Conservation (phyloP, 495 filamentous ascomycete species). For the Bacidia gigantensis region DNA sequence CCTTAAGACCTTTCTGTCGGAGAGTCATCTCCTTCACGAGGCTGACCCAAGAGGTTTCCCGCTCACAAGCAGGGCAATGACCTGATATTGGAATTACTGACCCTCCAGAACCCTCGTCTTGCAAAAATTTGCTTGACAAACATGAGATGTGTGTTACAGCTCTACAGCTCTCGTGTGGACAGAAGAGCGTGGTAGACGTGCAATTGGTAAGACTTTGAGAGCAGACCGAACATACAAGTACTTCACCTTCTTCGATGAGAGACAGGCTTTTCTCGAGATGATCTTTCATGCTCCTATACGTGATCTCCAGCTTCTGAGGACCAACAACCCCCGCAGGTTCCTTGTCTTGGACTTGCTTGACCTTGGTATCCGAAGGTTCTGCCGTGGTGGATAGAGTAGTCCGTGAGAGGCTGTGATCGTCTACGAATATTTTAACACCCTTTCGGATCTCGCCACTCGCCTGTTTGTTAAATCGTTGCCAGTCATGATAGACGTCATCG, state of each 20-base stretch:
- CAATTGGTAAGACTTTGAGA: conserved; percentile 30
- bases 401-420: too few species aligned
- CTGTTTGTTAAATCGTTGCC: conserved; percentile 47
- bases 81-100: conserved; percentile 55
- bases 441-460: conserved; percentile 33
- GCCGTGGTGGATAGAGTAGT: too few species aligned
- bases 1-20: conserved; percentile 49
- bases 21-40: conserved; percentile 73
- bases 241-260: conserved; percentile 44
- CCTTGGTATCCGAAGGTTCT: background rate
- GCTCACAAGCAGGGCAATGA: conserved; percentile 56
- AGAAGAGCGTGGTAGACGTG: conserved; percentile 49
- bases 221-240: conserved; percentile 54
- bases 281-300: conserved; percentile 48
- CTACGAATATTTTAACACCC: conserved; percentile 41
- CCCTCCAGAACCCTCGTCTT: conserved; percentile 24
- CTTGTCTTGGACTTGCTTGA: conserved; percentile 6
- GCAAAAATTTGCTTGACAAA: conserved; percentile 53
- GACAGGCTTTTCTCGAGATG: conserved; percentile 60
- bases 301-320: conserved; percentile 37
- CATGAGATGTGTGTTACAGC: conserved; percentile 63
- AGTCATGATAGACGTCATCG: conserved; percentile 49
- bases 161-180: conserved; percentile 51
- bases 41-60: conserved; percentile 52
- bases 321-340: conserved; percentile 1